Base-by-base conservation (phyloP, 2,329 filamentous ascomycete species). In the Ciborinia camelliae region DNA sequence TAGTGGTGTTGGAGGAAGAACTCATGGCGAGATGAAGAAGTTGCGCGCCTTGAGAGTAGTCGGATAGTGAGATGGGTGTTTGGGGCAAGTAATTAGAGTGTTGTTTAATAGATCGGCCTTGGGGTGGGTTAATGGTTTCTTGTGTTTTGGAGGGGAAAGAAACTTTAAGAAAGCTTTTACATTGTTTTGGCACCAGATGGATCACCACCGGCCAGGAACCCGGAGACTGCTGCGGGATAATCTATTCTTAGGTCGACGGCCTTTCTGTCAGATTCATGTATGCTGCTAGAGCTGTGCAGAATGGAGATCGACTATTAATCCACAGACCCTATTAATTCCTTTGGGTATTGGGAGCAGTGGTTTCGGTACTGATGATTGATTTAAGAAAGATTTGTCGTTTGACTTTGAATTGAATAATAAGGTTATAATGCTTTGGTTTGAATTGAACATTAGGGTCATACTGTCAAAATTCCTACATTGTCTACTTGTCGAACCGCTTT, bases 191-290 rank as follows among this genome's bases (percentile, higher is more conserved):
- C 79, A 7, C 81, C 82, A 4, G 62, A 72, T 6, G 69, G 67
- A 64, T 81, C 80, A 1, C 82, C 82, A 10, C 80, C 79, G 15
- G 74, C 74, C 5, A 82, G 71, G 67, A 82, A 83, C 0, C 82
- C 82, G 2, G 68, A 66, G 20, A 79, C 66, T 55, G 75, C 73
- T 4, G 83, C 84, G 0, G 79, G 74, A 69, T 86, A 86, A 39
- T 81, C 75, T 26, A 86, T 80, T 83, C 84, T 73, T 86, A 84
- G 14, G 84, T 78, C 3, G 79, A 71, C 59, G 79, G 78, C 48
- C 74, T 74, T 26, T 41, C 51, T 7, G 73, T 75, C 23, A 79
- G 80, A 66, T 84, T 75, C 67, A 76, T 73, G 14, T 73, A 69
- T 12, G 66, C 68, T 30, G 68, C 71, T 2, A 73, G 61, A 9